phyloP scores from a whole-genome alignment of 2,329 filamentous ascomycete genomes.

The Colletotrichum sp. region DNA sequence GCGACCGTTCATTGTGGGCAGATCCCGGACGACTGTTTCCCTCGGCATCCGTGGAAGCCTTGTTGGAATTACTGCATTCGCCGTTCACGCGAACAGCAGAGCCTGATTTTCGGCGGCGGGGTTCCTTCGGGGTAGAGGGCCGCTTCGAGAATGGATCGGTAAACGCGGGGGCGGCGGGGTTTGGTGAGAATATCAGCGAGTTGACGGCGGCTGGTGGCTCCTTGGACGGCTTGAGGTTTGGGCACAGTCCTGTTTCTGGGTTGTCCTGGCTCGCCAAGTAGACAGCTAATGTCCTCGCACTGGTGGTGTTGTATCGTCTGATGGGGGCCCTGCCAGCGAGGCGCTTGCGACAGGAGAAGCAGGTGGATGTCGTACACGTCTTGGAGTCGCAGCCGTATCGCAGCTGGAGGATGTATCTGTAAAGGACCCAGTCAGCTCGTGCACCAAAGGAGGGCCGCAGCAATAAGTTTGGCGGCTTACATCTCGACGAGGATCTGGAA shows the following conservation, averaged over 20 bases:
- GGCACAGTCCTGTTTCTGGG: conserved; percentile 73
- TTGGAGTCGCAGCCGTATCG: conserved; percentile 76
- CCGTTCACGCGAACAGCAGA: neutral
- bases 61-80: neutral
- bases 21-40: neutral
- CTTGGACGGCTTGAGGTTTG: conserved; percentile 47
- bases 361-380: conserved; percentile 76
- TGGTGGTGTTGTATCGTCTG: conserved; percentile 80
- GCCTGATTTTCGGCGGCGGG: conserved; percentile 1
- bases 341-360: conserved; percentile 78
- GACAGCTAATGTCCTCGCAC: conserved; percentile 80
- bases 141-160: conserved; percentile 17
- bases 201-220: conserved; percentile 50
- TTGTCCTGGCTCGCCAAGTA: conserved; percentile 83
- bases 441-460: neutral
- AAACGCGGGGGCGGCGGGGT: conserved; percentile 27
- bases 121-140: neutral
- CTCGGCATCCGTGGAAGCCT: neutral
- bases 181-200: conserved; percentile 51
- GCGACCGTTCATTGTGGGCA: conserved; percentile 3
- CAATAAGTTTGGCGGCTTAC: conserved; percentile 42
- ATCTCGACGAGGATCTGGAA: conserved; percentile 73
- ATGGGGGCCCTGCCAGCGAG: conserved; percentile 71
- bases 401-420: conserved; percentile 81
- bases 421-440: conserved; percentile 21